Conservation (phyloP, 306 rosid species). For the Abrus precatorius region DNA sequence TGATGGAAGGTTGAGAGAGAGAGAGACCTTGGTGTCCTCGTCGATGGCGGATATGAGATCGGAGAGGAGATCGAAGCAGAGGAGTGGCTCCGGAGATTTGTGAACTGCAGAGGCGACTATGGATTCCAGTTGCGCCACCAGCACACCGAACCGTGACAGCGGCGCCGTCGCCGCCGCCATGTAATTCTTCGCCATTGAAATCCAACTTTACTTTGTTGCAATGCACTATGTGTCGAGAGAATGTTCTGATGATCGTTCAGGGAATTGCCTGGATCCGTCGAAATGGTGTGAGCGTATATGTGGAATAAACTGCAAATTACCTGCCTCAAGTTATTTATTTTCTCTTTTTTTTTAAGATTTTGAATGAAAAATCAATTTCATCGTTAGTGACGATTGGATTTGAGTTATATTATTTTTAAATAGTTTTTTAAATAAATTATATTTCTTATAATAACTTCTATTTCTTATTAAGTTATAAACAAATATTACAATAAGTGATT, state of each 20-base stretch:
- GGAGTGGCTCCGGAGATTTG: constrained; percentile 93
- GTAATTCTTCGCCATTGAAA: constrained; percentile 66
- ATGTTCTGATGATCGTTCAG: constrained; percentile 14
- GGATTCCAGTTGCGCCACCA: constrained; percentile 96
- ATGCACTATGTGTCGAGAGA: background rate
- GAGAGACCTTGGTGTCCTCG: constrained; percentile 81
- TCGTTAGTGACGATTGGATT: too few relatives aligned
- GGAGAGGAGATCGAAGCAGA: constrained; percentile 98
- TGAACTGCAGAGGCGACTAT: constrained; percentile 80
- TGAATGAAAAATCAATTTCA: too few relatives aligned
- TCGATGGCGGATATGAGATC: constrained; percentile 96
- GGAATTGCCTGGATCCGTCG: constrained; percentile 31
- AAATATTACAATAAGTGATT: too few relatives aligned
- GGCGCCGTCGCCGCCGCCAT: constrained; percentile 63
- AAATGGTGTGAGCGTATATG: background rate
- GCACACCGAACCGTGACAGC: constrained; percentile 92
- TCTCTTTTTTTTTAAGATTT: background rate
- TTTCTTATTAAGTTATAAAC: too few relatives aligned
- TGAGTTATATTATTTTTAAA: too few relatives aligned
- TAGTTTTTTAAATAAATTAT: too few relatives aligned
- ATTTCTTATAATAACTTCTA: too few relatives aligned
- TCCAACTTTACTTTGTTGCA: constrained; percentile 26
- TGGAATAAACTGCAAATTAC: background rate
- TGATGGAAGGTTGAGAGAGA: background rate
- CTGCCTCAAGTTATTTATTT: background rate